phyloP scores from a whole-genome alignment of 352 stramenopile species.

The Globisporangium ultimum region DNA sequence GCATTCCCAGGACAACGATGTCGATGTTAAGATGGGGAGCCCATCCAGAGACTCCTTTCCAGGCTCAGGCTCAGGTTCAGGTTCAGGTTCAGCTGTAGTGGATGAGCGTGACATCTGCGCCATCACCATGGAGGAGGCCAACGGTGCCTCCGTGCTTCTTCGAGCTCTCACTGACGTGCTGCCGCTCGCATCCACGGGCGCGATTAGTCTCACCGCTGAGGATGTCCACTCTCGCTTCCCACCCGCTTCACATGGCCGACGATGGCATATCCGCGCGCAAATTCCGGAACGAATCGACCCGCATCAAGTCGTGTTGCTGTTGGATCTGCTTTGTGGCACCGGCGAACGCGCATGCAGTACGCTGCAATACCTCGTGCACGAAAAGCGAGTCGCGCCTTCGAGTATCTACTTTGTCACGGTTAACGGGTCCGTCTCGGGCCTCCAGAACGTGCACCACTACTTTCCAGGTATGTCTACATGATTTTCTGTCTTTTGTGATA shows the following conservation, averaged over 20 bases:
- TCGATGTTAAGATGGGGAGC: not conserved
- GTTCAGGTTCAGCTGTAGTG: conserved; percentile 5
- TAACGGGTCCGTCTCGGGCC: conserved; percentile 35
- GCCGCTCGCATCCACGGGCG: conserved; percentile 15
- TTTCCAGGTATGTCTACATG: conserved; percentile 36
- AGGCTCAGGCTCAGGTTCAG: too few species aligned
- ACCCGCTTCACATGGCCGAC: not conserved
- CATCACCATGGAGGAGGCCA: conserved; percentile 21
- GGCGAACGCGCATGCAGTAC: conserved; percentile 33
- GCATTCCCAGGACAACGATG: conserved; percentile 11
- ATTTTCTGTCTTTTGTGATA: not conserved
- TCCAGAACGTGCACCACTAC: conserved; percentile 34
- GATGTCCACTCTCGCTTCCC: not conserved
- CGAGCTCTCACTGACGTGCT: conserved; percentile 24
- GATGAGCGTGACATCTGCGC: conserved; percentile 20
- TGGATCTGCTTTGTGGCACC: conserved; percentile 43
- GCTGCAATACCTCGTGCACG: conserved; percentile 35
- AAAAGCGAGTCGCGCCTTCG: conserved; percentile 19
- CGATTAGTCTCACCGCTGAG: conserved; percentile 10
- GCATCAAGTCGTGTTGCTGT: conserved; percentile 31
- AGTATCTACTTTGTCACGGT: conserved; percentile 60
- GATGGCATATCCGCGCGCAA: conserved; percentile 21
- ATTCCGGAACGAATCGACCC: conserved; percentile 21
- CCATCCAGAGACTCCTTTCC: conserved; percentile 12
- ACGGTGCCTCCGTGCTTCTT: conserved; percentile 12